Base-by-base conservation (phyloP, 2,329 filamentous ascomycete genomes). In the Fusarium subtropicale region DNA sequence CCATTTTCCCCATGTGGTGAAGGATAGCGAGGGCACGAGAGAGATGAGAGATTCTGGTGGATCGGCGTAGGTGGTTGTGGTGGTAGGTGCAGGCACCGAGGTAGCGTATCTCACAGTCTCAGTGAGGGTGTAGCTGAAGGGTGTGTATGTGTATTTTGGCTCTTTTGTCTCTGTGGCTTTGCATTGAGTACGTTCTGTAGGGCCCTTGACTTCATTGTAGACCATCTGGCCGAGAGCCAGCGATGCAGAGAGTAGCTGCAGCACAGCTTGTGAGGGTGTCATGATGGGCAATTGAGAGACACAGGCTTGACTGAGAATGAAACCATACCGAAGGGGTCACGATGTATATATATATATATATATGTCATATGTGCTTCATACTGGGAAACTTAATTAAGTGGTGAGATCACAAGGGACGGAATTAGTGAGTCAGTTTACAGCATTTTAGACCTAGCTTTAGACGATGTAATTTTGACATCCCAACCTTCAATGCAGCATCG, bases 1-100 rank as follows among this genome's bases (percentile, higher is more conserved):
- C 77, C 77, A 79, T 66, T 75, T 78, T 7, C 77, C 77, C 77
- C 76, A 79, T 3, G 76, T 78, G 1, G 77, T 78, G 28, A 74
- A 78, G 1, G 75, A 77, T 15, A 77, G 53, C 5, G 73, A 74
- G 2, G 76, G 68, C 0, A 78, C 50, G 3, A 79, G 56, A 10
- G 71, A 66, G 8, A 57, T 60, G 16, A 78, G 68, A 3, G 73
- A 72, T 45, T 74, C 74, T 15, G 72, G 68, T 9, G 77, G 72
- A 7, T 68, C 59, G 2, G 76, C 77, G 45, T 76, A 79, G 15
- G 76, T 78, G 10, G 71, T 60, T 9, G 77, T 77, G 4, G 75
- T 65, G 6, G 76, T 77, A 5, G 76, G 76, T 4, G 76, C 64
- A 5, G 75, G 72, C 7, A 75, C 67, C 1, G 77, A 74, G 16